phyloP scores from a whole-genome alignment of 1,139 yeast species.

The Spathaspora sp. region DNA sequence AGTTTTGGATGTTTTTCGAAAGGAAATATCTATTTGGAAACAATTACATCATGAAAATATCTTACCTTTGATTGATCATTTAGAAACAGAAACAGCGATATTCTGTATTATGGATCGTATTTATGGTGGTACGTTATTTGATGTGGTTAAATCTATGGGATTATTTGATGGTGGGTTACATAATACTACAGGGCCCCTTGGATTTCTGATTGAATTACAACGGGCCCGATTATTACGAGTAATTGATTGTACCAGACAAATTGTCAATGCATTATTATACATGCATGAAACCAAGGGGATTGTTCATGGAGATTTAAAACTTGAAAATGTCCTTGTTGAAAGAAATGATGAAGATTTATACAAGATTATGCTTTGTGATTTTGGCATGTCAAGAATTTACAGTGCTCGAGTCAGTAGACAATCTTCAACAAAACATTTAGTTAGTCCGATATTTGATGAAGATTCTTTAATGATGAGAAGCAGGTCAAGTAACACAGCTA shows the following conservation, averaged over 20 bases:
- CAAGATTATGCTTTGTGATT: constrained; percentile 68
- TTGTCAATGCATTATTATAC: constrained; percentile 62
- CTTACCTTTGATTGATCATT: constrained; percentile 58
- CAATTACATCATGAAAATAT: constrained; percentile 58
- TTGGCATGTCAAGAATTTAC: constrained; percentile 68
- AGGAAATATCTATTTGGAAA: constrained; percentile 78
- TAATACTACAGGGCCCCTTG: constrained; percentile 29
- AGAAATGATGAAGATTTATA: constrained; percentile 19
- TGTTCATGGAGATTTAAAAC: constrained; percentile 86
- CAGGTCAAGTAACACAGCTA: constrained; percentile 40
- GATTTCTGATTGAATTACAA: constrained; percentile 31
- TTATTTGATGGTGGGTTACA: constrained; percentile 27
- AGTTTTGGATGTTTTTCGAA: constrained; percentile 53
- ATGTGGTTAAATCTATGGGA: constrained; percentile 73
- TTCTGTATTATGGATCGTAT: constrained; percentile 73
- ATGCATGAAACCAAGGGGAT: constrained; percentile 67
- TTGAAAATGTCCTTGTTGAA: constrained; percentile 78
- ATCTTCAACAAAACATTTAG: constrained; percentile 17
- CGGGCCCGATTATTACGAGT: constrained; percentile 22
- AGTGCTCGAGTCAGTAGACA: constrained; percentile 30
- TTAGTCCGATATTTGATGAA: constrained; percentile 6
- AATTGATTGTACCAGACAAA: constrained; percentile 35
- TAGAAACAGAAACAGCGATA: constrained; percentile 61
- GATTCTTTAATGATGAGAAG: constrained; percentile 39
- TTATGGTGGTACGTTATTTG: constrained; percentile 83